Evolutionary conservation across 2,329 filamentous ascomycete genomes (phyloP), one percentile per base, ranked within the genome.

Genomic region (Aspergillus eucalypticola): DNA sequence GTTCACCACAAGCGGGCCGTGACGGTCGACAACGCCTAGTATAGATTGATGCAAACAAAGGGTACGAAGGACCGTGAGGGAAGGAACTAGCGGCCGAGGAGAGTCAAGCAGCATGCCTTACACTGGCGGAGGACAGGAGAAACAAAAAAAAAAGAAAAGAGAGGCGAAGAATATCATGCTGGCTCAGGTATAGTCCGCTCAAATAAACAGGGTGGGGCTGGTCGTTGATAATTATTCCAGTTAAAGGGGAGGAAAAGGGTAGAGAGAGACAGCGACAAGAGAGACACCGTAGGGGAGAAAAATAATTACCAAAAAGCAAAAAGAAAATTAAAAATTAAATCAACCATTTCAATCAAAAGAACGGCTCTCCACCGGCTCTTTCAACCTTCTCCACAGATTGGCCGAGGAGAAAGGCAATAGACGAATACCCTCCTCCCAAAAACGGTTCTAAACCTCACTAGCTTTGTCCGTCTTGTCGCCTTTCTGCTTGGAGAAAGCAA

Each of bases 191-290:
- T 72, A 66, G 67, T 66, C 62, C 56, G 65, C 61, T 66, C 64
- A 69, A 67, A 67, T 66, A 69, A 71, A 71, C 66, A 35, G 60
- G 66, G 73, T 72, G 73, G 73, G 73, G 71, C 68, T 50, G 39
- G 56, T 59, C 49, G 50, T 50, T 52, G 54, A 57, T 55, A 53
- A 58, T 58, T 58, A 59, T 52, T n/a, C n/a, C 38, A 25, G 60
- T 53, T 19, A 46, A 59, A 50, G 48, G 39, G 21, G 17, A 35
- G 57, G 39, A 60, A 54, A 41, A 23, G 27, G 25, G 42, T 50
- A 55, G 61, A 60, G 46, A 41, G 27, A 50, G 62, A 27, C 25
- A 60, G 55, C 60, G 32, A 35, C 32, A 35, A 35, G 1, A 35
- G 32, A 13, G 56, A 38, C 41, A 56, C 44, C 39, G 21, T 55